Conservation (phyloP, 108 stramenopile species). For the Fistulifera solaris region DNA sequence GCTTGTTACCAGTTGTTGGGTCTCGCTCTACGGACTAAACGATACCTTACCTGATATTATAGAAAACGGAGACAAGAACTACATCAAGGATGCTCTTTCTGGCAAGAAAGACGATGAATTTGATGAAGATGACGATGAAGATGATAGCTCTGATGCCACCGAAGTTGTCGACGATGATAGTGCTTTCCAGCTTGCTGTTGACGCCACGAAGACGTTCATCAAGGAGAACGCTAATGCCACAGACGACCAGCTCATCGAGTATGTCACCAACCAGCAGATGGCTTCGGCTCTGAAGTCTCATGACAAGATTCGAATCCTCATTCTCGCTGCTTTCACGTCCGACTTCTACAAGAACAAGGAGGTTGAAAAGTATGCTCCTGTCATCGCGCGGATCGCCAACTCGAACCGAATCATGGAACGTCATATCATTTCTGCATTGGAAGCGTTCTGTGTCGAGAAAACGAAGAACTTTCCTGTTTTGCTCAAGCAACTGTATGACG, state of each 20-base stretch:
- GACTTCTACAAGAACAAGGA: conserved; percentile 82
- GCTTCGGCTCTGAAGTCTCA: conserved; percentile 88
- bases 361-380: conserved; percentile 52
- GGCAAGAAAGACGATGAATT: conserved; percentile 44
- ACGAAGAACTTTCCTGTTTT: conserved; percentile 87
- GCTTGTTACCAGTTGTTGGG: conserved; percentile 5
- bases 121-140: conserved; percentile 29
- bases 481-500: conserved; percentile 86
- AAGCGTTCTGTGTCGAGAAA: conserved; percentile 63
- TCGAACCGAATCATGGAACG: conserved; percentile 74
- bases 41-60: conserved; percentile 4
- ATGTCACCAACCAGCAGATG: conserved; percentile 87
- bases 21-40: no score
- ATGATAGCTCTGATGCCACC: conserved; percentile 24
- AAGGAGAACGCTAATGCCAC: conserved; percentile 62
- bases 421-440: conserved; percentile 75
- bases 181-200: conserved; percentile 70
- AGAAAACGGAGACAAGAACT: conserved; percentile 46
- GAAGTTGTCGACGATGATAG: conserved; percentile 70
- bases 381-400: conserved; percentile 51
- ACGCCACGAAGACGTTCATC: conserved; percentile 68
- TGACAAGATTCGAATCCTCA: conserved; percentile 76
- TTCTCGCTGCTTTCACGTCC: conserved; percentile 65
- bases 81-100: conserved; percentile 52
- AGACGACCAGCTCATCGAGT: conserved; percentile 50